These are phyloP conservation scores for Zea luxurians DNA, from an alignment of 176 grass and related monocot genomes.

Conservation along the genomic window DNA sequence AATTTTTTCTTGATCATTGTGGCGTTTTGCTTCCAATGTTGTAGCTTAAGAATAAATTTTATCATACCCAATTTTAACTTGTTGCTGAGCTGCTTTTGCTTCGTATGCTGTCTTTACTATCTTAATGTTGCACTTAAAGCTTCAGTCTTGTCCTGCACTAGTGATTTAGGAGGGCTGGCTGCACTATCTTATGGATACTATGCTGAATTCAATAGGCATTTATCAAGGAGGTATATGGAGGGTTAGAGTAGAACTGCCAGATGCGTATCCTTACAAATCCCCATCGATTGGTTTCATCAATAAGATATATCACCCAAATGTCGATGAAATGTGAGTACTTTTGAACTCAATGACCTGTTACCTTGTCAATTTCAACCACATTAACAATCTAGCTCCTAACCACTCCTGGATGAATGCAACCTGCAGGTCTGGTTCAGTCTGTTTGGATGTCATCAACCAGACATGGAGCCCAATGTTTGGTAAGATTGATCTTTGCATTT, in stretches of 20 bases:
- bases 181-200: background rate
- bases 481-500: conserved; percentile 41
- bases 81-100: conserved; percentile 11
- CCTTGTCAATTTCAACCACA: background rate
- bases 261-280: conserved; percentile 97
- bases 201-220: conserved; percentile 59
- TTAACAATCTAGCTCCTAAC: background rate
- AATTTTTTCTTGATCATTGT: background rate
- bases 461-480: conserved; percentile 99
- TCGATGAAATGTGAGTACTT: conserved; percentile 85
- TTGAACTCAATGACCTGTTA: background rate
- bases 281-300: conserved; percentile 93
- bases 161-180: background rate
- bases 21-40: background rate
- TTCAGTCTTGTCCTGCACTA: background rate
- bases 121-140: background rate
- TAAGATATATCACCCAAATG: conserved; percentile 98
- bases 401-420: background rate
- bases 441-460: conserved; percentile 99
- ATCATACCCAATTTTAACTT: conserved; percentile 21
- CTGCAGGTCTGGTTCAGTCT: conserved; percentile 94
- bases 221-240: conserved; percentile 98
- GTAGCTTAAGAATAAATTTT: conserved; percentile 5
- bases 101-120: background rate
- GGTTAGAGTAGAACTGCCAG: conserved; percentile 92